Evolutionary conservation across 176 grass and related monocot species (phyloP).

Genomic region (Canna indica): DNA sequence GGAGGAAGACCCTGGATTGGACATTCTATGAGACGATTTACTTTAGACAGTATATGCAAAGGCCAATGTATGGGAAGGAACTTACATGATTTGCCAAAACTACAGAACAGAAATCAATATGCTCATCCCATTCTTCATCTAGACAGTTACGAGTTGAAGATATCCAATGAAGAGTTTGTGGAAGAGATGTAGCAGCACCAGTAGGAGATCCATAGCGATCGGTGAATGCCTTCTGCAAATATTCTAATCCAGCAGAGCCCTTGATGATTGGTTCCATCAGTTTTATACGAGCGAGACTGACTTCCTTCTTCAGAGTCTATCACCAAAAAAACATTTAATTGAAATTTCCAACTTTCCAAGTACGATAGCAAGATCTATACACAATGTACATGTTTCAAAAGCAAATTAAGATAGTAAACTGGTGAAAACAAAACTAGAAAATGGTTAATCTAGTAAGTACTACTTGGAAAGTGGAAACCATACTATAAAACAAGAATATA

Average conservation of each 20-base stretch:
- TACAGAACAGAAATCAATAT: slow-evolving; percentile 33
- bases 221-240: slow-evolving; percentile 80
- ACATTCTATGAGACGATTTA: not conserved
- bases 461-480: too few species aligned
- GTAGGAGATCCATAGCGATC: slow-evolving; percentile 50
- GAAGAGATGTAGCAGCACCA: slow-evolving; percentile 38
- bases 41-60: not conserved
- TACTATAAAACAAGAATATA: slow-evolving; percentile 4
- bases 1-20: slow-evolving; percentile 41
- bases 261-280: slow-evolving; percentile 68
- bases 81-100: slow-evolving; percentile 51
- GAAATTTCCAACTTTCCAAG: not conserved
- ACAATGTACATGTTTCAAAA: not conserved
- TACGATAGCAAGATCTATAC: too few species aligned
- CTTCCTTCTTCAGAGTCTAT: slow-evolving; percentile 72
- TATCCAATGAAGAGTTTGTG: slow-evolving; percentile 39
- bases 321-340: slow-evolving; percentile 2
- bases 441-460: too few species aligned
- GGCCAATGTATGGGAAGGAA: not conserved
- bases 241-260: slow-evolving; percentile 71
- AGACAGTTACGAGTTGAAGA: slow-evolving; percentile 10
- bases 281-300: slow-evolving; percentile 68
- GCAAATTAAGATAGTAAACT: too few species aligned
- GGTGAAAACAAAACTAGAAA: too few species aligned
- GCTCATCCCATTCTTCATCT: slow-evolving; percentile 66